Evolutionary conservation across 164 flowering plant genomes (phyloP), one percentile per base, ranked within the genome.

Genomic region (Taxillus chinensis): DNA sequence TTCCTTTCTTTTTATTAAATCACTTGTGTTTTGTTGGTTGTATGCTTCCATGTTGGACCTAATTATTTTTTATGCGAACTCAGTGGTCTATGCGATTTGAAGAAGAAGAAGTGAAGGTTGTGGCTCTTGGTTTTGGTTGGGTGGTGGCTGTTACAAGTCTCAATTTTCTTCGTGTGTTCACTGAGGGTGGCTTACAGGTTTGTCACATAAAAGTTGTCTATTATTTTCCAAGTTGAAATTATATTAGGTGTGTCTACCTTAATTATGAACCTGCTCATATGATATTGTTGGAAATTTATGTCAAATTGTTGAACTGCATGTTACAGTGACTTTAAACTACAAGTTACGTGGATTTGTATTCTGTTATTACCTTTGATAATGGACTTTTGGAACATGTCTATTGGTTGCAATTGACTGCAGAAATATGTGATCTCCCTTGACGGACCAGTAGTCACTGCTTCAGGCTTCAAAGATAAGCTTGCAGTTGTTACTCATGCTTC

Each of bases 11-110:
- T 17, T n/a, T 16, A 5, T 27, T 27, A 27, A 27, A 27, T 27
- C 27, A 27, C 27, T 27, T 55, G 7, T 55, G 27, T 55, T 55
- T 38, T 55, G 27, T 16, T 43, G 8, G 46, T 7, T 48, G 9
- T 48, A 4, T 60, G 55, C 37, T n/a, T 0, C 17, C 38, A 8
- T 60, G 55, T 51, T 38, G 74, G 76, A 55, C 76, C 67, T 61
- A 62, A 52, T 15, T 48, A 55, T 70, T 17, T 57, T 51, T 68
- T 38, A 10, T 74, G 49, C 59, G 61, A 79, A 64, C 49, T 39
- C 64, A 95, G 99, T 95, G 99, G 99, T 87, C 92, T 14, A 87
- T 91, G 99, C 78, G 96, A 65, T 86, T 91, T 79, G 99, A 91
- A 72, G 90, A 77, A 40, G 99, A 95, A 77, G 99, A 91, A 77